Percentiles rank a stretch among this genome's conserved stretches.
Evolutionary conservation across 1,284 basidiomycete species (phyloP).

Genomic region (Macrocybe sp.): DNA sequence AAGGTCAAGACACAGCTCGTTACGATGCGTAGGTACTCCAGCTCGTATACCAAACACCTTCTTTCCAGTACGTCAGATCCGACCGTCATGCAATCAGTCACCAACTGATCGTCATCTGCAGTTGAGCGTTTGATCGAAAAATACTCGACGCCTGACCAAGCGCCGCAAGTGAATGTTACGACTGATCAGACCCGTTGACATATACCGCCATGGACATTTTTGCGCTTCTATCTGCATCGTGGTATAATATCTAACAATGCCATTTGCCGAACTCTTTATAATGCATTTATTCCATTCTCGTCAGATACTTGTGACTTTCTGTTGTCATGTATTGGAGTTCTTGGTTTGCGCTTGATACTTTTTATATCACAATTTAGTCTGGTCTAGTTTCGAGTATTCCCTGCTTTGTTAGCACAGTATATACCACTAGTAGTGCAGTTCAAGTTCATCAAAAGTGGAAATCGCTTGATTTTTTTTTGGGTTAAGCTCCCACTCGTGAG

Average conservation of each 20-base stretch:
- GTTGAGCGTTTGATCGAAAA: constrained; percentile 68
- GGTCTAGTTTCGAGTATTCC: too few species aligned
- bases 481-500: too few species aligned
- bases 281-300: too few species aligned
- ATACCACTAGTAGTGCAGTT: too few species aligned
- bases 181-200: constrained; percentile 8
- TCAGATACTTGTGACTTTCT: too few species aligned
- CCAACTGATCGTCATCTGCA: constrained; percentile 21
- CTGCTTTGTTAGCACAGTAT: too few species aligned
- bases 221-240: background rate
- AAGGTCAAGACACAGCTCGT: constrained; percentile 64
- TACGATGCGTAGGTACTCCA: constrained; percentile 67
- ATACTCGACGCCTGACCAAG: constrained; percentile 18
- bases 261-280: too few species aligned
- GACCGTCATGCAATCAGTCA: constrained; percentile 5
- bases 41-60: constrained; percentile 75
- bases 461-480: too few species aligned
- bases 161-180: constrained; percentile 8
- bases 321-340: too few species aligned
- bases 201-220: background rate
- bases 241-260: background rate
- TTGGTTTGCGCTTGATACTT: too few species aligned
- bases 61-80: constrained; percentile 56
- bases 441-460: too few species aligned
- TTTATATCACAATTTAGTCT: too few species aligned